phyloP scores from a whole-genome alignment of 352 stramenopile species.

The Globisporangium cystogenes region DNA sequence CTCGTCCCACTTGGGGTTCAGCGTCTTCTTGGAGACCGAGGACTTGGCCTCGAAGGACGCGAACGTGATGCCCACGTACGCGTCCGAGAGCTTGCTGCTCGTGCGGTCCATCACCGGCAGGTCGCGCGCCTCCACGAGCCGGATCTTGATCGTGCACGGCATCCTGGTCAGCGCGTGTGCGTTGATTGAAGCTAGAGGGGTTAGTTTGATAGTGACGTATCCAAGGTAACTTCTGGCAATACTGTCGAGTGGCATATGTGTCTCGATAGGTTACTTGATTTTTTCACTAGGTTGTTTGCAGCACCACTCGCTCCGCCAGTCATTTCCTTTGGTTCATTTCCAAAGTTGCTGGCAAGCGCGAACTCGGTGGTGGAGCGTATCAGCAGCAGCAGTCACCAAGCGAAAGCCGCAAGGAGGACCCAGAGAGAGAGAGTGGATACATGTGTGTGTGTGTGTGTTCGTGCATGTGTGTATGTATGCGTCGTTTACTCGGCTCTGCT shows the following conservation, averaged over 20 bases:
- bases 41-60: slow-evolving; percentile 87
- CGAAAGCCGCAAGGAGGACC: no score
- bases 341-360: not conserved
- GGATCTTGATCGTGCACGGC: slow-evolving; percentile 91
- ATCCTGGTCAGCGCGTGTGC: slow-evolving; percentile 24
- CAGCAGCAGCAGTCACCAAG: no score
- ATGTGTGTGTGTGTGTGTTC: not conserved
- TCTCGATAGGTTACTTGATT: no score
- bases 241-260: no score
- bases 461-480: not conserved
- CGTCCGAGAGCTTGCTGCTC: slow-evolving; percentile 75
- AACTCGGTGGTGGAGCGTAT: no score
- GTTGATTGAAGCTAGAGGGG: not conserved
- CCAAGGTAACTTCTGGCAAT: no score
- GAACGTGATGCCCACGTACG: slow-evolving; percentile 87
- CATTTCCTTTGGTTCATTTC: no score
- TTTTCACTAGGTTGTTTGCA: no score
- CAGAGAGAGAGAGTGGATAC: no score
- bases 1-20: slow-evolving; percentile 97
- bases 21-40: slow-evolving; percentile 87
- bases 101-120: slow-evolving; percentile 84
- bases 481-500: slow-evolving; percentile 18
- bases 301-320: no score
- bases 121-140: slow-evolving; percentile 82
- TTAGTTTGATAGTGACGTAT: no score